Percentiles rank a stretch among this genome's conserved stretches.
phyloP scores from a whole-genome alignment of 331 rosid species.

The Rhamnella rubrinervis region DNA sequence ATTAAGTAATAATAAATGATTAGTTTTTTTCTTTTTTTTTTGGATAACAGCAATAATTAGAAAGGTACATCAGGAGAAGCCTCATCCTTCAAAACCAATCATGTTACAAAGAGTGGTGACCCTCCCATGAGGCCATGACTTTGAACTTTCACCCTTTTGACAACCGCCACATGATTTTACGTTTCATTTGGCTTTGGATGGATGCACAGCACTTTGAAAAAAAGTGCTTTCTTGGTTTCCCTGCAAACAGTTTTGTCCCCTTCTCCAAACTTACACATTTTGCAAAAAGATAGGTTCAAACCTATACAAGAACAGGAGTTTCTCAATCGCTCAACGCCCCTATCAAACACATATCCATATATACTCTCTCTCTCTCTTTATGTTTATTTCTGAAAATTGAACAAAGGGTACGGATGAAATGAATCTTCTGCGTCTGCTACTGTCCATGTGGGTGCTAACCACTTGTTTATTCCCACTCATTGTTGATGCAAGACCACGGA shows the following conservation, averaged over 20 bases:
- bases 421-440: constrained; percentile 41
- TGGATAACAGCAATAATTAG: neutral
- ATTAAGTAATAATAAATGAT: neutral
- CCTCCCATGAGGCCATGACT: neutral
- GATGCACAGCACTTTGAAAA: constrained; percentile 25
- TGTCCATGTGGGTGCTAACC: constrained; percentile 44
- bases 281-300: constrained; percentile 25
- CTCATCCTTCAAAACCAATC: neutral
- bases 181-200: constrained; percentile 11
- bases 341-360: neutral
- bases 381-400: neutral
- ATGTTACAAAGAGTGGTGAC: neutral
- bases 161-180: constrained; percentile 52
- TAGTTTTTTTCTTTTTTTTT: neutral
- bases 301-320: constrained; percentile 24
- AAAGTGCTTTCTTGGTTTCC: constrained; percentile 72
- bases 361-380: constrained; percentile 7
- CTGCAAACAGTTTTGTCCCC: constrained; percentile 51
- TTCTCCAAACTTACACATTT: constrained; percentile 22
- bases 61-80: neutral
- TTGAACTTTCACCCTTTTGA: constrained; percentile 27
- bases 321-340: constrained; percentile 28
- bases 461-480: constrained; percentile 31
- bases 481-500: constrained; percentile 36
- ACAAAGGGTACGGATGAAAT: constrained; percentile 45